Evolutionary conservation across 345 rosid genomes (phyloP).

Genomic region (Murraya koenigii): DNA sequence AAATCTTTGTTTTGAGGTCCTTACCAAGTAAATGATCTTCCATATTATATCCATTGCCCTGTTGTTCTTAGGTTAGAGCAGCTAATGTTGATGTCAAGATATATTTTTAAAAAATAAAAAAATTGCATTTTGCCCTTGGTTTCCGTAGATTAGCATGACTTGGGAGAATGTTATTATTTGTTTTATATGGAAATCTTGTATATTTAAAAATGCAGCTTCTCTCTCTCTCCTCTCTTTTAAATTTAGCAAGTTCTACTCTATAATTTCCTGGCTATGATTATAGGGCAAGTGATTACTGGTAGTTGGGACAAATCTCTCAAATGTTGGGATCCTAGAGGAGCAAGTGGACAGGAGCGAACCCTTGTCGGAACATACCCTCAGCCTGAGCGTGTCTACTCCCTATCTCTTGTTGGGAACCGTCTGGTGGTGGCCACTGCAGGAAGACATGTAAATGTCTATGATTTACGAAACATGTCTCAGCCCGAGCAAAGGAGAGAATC

Average conservation of each 20-base stretch:
- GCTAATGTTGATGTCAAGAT: neutral
- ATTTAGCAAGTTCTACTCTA: neutral
- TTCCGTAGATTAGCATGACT: neutral
- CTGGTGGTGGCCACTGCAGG: slow-evolving; percentile 96
- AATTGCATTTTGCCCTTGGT: too few species aligned
- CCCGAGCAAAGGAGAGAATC: slow-evolving; percentile 97
- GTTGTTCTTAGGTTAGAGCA: neutral
- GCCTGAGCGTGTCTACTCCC: slow-evolving; percentile 94
- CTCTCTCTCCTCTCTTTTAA: neutral
- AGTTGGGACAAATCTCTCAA: slow-evolving; percentile 94
- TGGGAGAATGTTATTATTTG: neutral
- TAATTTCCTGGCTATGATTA: slow-evolving; percentile 1
- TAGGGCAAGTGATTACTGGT: slow-evolving; percentile 95
- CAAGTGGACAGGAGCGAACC: slow-evolving; percentile 82
- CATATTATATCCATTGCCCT: neutral
- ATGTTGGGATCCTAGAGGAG: slow-evolving; percentile 98
- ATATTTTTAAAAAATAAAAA: too few species aligned
- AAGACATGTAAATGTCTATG: slow-evolving; percentile 91
- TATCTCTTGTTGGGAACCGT: slow-evolving; percentile 88
- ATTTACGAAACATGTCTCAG: slow-evolving; percentile 90
- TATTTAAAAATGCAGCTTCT: neutral
- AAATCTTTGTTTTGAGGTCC: neutral
- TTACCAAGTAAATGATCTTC: neutral
- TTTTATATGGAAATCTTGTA: neutral
- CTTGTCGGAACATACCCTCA: slow-evolving; percentile 83